Base-by-base conservation (phyloP, 208 protist genomes). In the Vickermania spadyakhi region DNA sequence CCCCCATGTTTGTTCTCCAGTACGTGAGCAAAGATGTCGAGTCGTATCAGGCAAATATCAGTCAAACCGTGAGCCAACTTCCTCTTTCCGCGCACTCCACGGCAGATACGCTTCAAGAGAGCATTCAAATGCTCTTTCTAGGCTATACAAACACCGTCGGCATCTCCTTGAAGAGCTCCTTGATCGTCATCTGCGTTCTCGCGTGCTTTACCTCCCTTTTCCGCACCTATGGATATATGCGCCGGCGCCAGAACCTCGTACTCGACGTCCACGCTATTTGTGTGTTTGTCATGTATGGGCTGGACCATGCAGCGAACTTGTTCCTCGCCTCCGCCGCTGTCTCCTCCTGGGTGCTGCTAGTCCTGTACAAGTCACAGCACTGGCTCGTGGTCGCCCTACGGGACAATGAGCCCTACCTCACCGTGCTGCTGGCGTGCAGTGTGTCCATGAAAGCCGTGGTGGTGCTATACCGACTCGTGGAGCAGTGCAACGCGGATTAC, bases 401-500 rank as follows among this genome's bases (percentile, higher is more conserved):
- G 30, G 55, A 65, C 25, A 61, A 58, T n/a, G 81, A 86, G 21
- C 42, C 68, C 49, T 86, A 84, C 73, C 18, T 91, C 21, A 78
- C 72, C 45, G 78, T 68, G 13, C 82, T 93, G 73, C 65, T 95
- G 23, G 90, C 77, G 60, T 68, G 60, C 0, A 74, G 76, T 18
- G 64, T 84, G 14, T 70, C 72, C 3, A 68, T 72, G 0, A 88
- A 91, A 31, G 71, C 52, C 3, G 65, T 93, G n/a, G 58, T 60
- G 27, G 78, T 93, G 21, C 29, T 87, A 14, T 93, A 90, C 69
- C 52, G 58, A 3, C 59, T 96, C 14, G 66, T 72, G 7, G 86
- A 93, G 67, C 89, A 96, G 66, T 93, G 86, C 66, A 93, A 88
- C 65, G 79, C 81, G 0, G 79, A 91, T 53, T 86, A 90, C 68